Conservation (phyloP, 192 early-diverging fungal genomes). For the Linnemannia zychae region DNA sequence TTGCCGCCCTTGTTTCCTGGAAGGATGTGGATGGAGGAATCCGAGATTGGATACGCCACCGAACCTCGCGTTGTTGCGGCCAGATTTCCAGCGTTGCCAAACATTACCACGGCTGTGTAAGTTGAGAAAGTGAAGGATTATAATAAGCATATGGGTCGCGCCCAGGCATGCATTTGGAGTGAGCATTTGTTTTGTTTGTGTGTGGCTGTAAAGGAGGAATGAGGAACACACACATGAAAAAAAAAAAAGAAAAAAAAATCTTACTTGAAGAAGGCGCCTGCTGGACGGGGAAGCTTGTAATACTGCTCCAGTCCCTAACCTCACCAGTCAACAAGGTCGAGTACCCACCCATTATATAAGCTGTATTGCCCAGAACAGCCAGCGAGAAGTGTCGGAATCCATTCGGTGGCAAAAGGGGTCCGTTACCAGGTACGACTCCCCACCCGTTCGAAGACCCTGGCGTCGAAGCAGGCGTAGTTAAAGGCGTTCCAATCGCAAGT, state of each 20-base stretch:
- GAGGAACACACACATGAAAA: background rate
- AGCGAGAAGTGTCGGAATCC: constrained; percentile 48
- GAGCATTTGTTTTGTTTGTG: background rate
- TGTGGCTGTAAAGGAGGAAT: background rate
- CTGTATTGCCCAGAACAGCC: constrained; percentile 39
- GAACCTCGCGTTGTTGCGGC: constrained; percentile 33
- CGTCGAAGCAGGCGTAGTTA: constrained; percentile 30
- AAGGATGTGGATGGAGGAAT: constrained; percentile 13
- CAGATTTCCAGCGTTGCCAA: constrained; percentile 38
- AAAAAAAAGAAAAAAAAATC: background rate
- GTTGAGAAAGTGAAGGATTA: background rate
- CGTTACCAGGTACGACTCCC: constrained; percentile 34
- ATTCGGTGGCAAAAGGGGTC: constrained; percentile 25
- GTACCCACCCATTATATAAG: constrained; percentile 45
- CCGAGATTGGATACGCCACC: constrained; percentile 22
- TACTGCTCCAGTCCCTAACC: constrained; percentile 37
- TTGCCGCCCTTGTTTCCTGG: constrained; percentile 42
- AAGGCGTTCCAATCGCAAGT: constrained; percentile 35
- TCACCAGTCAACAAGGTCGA: constrained; percentile 36
- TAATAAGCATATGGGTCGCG: background rate
- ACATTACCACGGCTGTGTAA: constrained; percentile 47
- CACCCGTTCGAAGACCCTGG: constrained; percentile 31
- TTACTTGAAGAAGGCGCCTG: constrained; percentile 48
- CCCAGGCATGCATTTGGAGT: background rate
- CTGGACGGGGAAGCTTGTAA: constrained; percentile 50